Evolutionary conservation across 192 early-diverging fungal genomes (phyloP), one percentile per base, ranked within the genome.

Genomic region (Coemansia sp.): DNA sequence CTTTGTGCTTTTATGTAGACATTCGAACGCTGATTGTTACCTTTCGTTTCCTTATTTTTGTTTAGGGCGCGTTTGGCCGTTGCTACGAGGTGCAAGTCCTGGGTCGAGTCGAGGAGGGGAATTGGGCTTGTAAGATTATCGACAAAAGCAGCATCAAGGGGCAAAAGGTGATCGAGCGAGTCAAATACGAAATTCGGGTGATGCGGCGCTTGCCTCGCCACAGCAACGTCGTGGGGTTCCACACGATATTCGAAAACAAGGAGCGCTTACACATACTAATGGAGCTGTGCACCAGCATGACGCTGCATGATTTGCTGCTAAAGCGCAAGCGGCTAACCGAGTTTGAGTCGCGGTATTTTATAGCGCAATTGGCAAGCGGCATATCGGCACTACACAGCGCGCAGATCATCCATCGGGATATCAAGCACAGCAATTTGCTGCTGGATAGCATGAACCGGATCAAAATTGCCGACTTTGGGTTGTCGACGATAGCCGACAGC

Each of bases 371-470:
- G 13, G 83, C 95, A 1, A 82, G 87, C 39, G 95, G 90, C 18
- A 88, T 95, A 20, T 78, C 80, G 15, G 95, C 95, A 64, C 88
- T 98, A 88, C 97, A 98, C 64, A 74, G 83, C 0, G 74, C 90
- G 12, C 77, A 86, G 27, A 89, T 97, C 18, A 94, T 99, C 39
- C 97, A 99, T 68, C 87, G 97, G 31, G 97, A 99, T 76, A 84
- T 99, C 67, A 99, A 99, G 77, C 89, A 98, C 39, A 94, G 94
- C 65, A 99, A 99, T 62, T 71, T 99, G 66, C 92, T 99, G 68
- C 71, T 99, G 40, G 89, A 90, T 41, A 70, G 89, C 40, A 83
- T 92, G 58, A 91, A 96, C 88, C 79, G 92, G 49, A 85, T 95
- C 64, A 96, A 97, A 72, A 90, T 99, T 53, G 94, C 93, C 3